Evolutionary conservation across 1,284 basidiomycete species (phyloP).

Genomic region (Cryptococcus sp.): DNA sequence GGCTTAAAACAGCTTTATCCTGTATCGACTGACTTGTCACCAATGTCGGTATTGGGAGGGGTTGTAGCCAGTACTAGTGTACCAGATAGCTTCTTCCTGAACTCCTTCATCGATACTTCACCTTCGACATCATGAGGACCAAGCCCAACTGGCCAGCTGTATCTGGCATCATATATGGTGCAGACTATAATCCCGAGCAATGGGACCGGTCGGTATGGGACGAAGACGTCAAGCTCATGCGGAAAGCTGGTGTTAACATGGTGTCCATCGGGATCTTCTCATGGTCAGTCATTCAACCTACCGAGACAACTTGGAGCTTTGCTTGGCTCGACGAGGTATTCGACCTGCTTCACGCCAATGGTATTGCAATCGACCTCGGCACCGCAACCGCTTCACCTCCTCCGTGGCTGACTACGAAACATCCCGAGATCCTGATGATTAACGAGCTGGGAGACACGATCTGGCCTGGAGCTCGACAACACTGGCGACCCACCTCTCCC

Average conservation of each 20-base stretch:
- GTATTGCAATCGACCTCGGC: constrained; percentile 8
- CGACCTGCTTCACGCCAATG: constrained; percentile 9
- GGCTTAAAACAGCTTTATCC: too few relatives aligned
- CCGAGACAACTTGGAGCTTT: constrained; percentile 11
- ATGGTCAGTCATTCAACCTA: constrained; percentile 8
- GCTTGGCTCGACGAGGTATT: constrained; percentile 13
- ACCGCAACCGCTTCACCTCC: constrained; percentile 15
- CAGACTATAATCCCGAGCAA: constrained; percentile 15
- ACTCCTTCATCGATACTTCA: too few relatives aligned
- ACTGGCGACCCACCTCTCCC: constrained; percentile 12
- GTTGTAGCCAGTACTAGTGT: too few relatives aligned
- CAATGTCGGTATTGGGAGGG: too few relatives aligned
- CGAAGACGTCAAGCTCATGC: constrained; percentile 13
- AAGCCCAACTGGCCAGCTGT: background rate
- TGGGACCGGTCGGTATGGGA: constrained; percentile 9
- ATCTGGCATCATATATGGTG: constrained; percentile 1
- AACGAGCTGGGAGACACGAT: constrained; percentile 5
- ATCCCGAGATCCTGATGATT: constrained; percentile 13
- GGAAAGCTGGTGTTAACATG: constrained; percentile 10
- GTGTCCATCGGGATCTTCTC: constrained; percentile 14
- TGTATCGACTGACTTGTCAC: too few relatives aligned
- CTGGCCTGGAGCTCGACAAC: constrained; percentile 8
- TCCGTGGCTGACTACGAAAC: constrained; percentile 10
- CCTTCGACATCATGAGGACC: background rate
- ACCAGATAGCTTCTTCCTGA: too few relatives aligned